A percentile compares a stretch with the other conserved stretches of the same genome.
These are phyloP conservation scores for Calonectria hawksworthii DNA, from an alignment of 2,329 filamentous ascomycete species.

Conservation along the genomic window DNA sequence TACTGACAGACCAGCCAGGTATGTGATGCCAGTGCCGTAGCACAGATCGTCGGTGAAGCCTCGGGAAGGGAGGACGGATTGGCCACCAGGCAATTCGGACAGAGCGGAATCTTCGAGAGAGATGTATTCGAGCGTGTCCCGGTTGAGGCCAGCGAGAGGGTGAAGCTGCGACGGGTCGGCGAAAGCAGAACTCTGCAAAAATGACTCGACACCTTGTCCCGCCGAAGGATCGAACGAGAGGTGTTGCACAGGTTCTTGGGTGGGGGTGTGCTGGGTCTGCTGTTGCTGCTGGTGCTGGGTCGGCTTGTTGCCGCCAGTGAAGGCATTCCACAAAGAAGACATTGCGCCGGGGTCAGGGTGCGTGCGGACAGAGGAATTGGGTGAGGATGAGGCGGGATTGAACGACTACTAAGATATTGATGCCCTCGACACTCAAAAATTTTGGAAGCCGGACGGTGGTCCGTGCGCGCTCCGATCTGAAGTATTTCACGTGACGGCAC, in stretches of 20 bases:
- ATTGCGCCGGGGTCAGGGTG: slow-evolving; percentile 52
- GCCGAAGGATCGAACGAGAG: slow-evolving; percentile 78
- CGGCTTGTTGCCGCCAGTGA: slow-evolving; percentile 71
- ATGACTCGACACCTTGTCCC: slow-evolving; percentile 86
- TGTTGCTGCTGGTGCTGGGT: slow-evolving; percentile 56
- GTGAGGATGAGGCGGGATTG: slow-evolving; percentile 34
- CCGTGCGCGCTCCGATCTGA: slow-evolving; percentile 40
- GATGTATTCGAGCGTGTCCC: slow-evolving; percentile 94
- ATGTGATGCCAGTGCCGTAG: slow-evolving; percentile 96
- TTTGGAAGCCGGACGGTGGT: slow-evolving; percentile 46
- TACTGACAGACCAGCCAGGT: slow-evolving; percentile 86
- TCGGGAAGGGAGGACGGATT: slow-evolving; percentile 91
- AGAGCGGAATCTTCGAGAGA: slow-evolving; percentile 92
- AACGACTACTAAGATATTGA: slow-evolving; percentile 41
- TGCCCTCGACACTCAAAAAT: slow-evolving; percentile 44
- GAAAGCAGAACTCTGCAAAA: slow-evolving; percentile 82
- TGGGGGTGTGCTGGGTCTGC: slow-evolving; percentile 47
- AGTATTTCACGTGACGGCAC: slow-evolving; percentile 28
- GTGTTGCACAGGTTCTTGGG: slow-evolving; percentile 66
- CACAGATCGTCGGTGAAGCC: slow-evolving; percentile 99
- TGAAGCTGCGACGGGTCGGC: slow-evolving; percentile 92
- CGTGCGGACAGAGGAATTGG: slow-evolving; percentile 30
- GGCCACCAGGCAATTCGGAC: slow-evolving; percentile 86
- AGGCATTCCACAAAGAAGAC: slow-evolving; percentile 72
- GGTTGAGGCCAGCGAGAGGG: slow-evolving; percentile 92